Base-by-base conservation (phyloP, 768 basidiomycete genomes). In the Pleurotus eryngii region DNA sequence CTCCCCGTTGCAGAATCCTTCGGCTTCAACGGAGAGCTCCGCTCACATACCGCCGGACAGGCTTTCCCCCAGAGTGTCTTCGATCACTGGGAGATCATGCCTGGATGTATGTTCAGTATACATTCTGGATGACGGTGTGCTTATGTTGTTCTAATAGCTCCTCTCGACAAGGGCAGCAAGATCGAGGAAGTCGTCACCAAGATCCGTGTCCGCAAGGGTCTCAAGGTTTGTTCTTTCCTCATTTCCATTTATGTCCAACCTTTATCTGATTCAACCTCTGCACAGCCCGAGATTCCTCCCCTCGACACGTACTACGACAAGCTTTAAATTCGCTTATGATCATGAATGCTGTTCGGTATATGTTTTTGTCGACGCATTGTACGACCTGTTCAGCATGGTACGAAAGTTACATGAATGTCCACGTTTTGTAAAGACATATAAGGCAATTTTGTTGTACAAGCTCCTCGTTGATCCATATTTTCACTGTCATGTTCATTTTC, bases 1-100 rank as follows among this genome's bases (percentile, higher is more conserved):
- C 81, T 95, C 40, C 93, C 94, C 65, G 92, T 94, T 71, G 78
- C 80, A 70, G 92, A 93, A 76, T 94, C 91, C 14, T 96, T 97
- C 78, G 95, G 96, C 65, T 98, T 98, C 89, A 98, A 95, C 75
- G 92, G 90, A 65, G 95, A 92, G 67, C 87, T 99, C 56, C 90
- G 96, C 63, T 84, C 86, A 70, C 87, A 89, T 49, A 98, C 97
- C 42, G 85, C 83, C 69, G 97, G 97, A 51, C 96, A 99, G 79
- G 97, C 97, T 62, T 98, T 98, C 93, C 95, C 97, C 49, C 97
- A 98, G 75, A 71, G 78, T 67, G 95, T 95, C 68, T 90, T 96
- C 68, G 95, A 95, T 68, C 93, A 95, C 73, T 94, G 92, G 90
- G 89, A 92, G 67, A 60, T 86, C 61, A 91, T 94, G 89, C 76